These are phyloP conservation scores for Cryphonectria nitschkei DNA, from an alignment of 2,329 filamentous ascomycete species.

Conservation along the genomic window DNA sequence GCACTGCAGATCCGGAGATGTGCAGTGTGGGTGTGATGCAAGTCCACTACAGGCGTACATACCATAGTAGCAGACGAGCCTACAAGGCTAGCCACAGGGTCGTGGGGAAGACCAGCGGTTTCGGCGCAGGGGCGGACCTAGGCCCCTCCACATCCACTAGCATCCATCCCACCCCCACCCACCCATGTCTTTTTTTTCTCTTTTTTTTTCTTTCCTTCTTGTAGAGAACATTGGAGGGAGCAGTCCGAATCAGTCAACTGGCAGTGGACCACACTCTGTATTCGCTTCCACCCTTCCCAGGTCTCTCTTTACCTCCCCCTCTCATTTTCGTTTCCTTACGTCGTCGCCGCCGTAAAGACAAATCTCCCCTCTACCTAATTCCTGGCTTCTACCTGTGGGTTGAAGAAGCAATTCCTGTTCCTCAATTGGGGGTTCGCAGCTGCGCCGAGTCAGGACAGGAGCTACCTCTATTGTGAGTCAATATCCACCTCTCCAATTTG, in stretches of 20 bases:
- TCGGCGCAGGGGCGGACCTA: conserved; percentile 7
- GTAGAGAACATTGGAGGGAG: no score
- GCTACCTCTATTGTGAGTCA: conserved; percentile 28
- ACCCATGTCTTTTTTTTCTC: background rate
- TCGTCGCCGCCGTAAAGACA: conserved; percentile 8
- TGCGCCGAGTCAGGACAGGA: conserved; percentile 28
- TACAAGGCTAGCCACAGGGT: background rate
- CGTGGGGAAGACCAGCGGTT: background rate
- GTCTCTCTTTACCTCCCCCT: conserved; percentile 9
- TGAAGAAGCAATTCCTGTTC: conserved; percentile 16
- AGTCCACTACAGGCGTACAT: background rate
- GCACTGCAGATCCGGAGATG: background rate
- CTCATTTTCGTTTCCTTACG: no score
- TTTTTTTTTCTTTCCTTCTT: background rate
- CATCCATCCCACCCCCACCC: background rate
- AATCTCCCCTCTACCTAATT: conserved; percentile 26
- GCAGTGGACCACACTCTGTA: conserved; percentile 7
- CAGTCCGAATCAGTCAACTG: background rate
- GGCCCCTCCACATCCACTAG: conserved; percentile 1
- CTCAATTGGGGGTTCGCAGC: conserved; percentile 16
- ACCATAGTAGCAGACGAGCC: no score
- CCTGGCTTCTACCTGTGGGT: conserved; percentile 1
- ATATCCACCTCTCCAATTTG: conserved; percentile 11
- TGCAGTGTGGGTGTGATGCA: background rate
- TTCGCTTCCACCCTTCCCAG: background rate